phyloP scores from a whole-genome alignment of 805 yeast genomes.

The Saturnispora kantuleensis region DNA sequence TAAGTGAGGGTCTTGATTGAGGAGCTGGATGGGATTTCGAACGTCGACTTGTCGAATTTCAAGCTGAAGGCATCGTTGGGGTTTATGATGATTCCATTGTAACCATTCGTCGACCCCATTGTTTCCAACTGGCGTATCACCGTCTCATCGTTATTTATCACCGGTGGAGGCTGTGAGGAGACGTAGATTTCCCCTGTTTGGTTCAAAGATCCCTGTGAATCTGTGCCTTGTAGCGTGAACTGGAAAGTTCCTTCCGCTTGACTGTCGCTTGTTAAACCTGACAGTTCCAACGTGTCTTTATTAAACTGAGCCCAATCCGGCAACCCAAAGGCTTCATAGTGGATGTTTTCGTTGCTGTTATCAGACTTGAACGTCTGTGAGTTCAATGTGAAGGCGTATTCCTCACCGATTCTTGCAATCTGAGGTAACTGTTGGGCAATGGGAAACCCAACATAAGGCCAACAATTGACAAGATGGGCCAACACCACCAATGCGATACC shows the following conservation, averaged over 20 bases:
- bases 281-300: conserved; percentile 42
- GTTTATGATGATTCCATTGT: conserved; percentile 57
- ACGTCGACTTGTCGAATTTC: conserved; percentile 52
- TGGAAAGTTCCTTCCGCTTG: conserved; percentile 30
- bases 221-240: conserved; percentile 56
- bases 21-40: conserved; percentile 36
- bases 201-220: conserved; percentile 42
- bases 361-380: conserved; percentile 53
- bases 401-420: conserved; percentile 62
- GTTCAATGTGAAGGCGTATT: conserved; percentile 58
- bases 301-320: conserved; percentile 83
- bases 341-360: conserved; percentile 32
- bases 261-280: conserved; percentile 51
- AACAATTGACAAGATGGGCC: conserved; percentile 21
- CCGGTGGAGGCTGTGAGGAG: conserved; percentile 46
- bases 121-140: conserved; percentile 45
- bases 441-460: conserved; percentile 63
- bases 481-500: neutral
- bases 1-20: conserved; percentile 47
- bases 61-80: conserved; percentile 64
- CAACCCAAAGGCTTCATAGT: conserved; percentile 45
- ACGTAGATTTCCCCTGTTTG: conserved; percentile 43
- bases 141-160: conserved; percentile 30
- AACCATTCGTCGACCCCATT: conserved; percentile 71
- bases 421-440: conserved; percentile 77